These are phyloP conservation scores for Xenosphaeropsis pyriputrescens DNA, from an alignment of 2,329 filamentous ascomycete genomes.

Conservation along the genomic window DNA sequence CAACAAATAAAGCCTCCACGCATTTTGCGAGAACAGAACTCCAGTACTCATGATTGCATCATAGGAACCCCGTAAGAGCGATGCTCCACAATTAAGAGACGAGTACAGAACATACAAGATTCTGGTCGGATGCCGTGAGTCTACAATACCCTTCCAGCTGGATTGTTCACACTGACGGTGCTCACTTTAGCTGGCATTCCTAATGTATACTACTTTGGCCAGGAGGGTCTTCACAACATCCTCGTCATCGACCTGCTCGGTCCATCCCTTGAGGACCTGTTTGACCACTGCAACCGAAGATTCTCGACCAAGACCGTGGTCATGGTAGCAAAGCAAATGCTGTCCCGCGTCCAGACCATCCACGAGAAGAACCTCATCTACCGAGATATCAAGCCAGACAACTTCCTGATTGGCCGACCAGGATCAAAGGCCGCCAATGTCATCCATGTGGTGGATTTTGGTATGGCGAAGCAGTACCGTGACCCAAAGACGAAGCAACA, in stretches of 20 bases:
- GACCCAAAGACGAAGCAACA: constrained; percentile 99
- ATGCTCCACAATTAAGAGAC: constrained; percentile 93
- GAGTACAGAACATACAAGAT: constrained; percentile 99
- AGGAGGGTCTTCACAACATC: constrained; percentile 97
- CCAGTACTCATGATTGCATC: not conserved
- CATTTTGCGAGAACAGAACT: not conserved
- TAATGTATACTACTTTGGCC: constrained; percentile 98
- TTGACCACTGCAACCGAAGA: constrained; percentile 89
- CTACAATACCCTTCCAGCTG: constrained; percentile 5
- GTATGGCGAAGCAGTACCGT: constrained; percentile 98
- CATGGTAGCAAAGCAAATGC: constrained; percentile 99
- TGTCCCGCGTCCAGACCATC: constrained; percentile 82
- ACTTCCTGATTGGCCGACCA: constrained; percentile 91
- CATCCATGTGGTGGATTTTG: constrained; percentile 97
- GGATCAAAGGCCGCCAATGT: constrained; percentile 92
- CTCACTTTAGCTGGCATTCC: constrained; percentile 75
- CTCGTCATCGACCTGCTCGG: constrained; percentile 94
- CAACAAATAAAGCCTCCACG: not conserved
- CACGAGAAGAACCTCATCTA: constrained; percentile 99
- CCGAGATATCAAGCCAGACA: constrained; percentile 98
- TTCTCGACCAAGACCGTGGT: constrained; percentile 97
- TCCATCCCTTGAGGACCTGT: constrained; percentile 88
- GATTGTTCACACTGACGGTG: constrained; percentile 18
- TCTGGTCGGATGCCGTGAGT: constrained; percentile 95
- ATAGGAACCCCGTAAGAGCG: constrained; percentile 94